phyloP scores from a whole-genome alignment of 768 basidiomycete genomes.

The Saitozyma sp. region DNA sequence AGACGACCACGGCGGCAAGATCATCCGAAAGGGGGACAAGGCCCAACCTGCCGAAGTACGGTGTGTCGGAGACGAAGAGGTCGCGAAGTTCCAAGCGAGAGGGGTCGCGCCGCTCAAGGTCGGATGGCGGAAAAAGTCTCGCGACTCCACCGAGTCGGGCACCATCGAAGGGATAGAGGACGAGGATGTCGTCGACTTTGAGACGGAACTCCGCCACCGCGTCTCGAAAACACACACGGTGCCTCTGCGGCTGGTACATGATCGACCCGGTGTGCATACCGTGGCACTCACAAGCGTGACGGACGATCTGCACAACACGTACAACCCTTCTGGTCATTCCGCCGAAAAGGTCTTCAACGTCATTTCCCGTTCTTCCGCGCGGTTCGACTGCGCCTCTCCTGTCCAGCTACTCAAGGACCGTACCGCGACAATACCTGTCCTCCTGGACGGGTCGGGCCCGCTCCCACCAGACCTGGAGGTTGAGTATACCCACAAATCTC shows the following conservation, averaged over 20 bases:
- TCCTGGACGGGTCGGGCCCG: constrained; percentile 63
- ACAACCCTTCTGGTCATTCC: constrained; percentile 52
- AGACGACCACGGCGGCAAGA: constrained; percentile 54
- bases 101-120: constrained; percentile 45
- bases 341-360: constrained; percentile 64
- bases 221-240: constrained; percentile 44
- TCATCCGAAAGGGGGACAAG: constrained; percentile 62
- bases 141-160: constrained; percentile 29
- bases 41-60: constrained; percentile 56
- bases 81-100: constrained; percentile 35
- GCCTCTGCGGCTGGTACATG: constrained; percentile 36
- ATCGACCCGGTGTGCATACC: constrained; percentile 57
- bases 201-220: constrained; percentile 20
- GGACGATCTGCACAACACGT: constrained; percentile 77
- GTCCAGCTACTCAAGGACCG: constrained; percentile 68
- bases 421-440: constrained; percentile 62
- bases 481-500: constrained; percentile 64
- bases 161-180: constrained; percentile 47
- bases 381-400: constrained; percentile 66
- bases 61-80: constrained; percentile 47
- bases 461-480: constrained; percentile 54
- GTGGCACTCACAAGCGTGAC: constrained; percentile 68
- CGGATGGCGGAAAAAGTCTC: constrained; percentile 39
- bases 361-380: constrained; percentile 67
- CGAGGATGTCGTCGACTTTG: constrained; percentile 18